Conservation (phyloP, 768 basidiomycete genomes). For the Mycena capillaripes region DNA sequence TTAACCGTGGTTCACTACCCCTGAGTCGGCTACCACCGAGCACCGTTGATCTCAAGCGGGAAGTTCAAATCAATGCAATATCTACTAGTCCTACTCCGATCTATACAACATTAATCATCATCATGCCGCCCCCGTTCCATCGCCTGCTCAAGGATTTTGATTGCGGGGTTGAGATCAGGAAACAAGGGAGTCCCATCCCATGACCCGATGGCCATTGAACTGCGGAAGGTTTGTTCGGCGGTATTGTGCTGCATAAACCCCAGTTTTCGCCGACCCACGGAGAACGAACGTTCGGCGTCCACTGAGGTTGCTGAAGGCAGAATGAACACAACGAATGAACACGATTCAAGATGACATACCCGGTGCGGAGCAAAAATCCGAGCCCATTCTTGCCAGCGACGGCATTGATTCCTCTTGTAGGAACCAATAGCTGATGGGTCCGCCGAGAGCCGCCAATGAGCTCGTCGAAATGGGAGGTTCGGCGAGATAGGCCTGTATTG, state of each 20-base stretch:
- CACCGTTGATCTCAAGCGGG: too few species aligned
- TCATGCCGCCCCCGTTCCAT: neutral
- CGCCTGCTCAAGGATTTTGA: neutral
- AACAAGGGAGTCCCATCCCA: constrained; percentile 28
- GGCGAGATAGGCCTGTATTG: neutral
- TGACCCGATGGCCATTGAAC: too few species aligned
- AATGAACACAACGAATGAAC: neutral
- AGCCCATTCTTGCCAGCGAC: neutral
- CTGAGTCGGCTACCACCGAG: too few species aligned
- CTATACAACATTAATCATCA: too few species aligned
- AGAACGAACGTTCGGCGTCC: constrained; percentile 44
- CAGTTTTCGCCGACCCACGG: constrained; percentile 24
- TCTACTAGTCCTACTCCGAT: too few species aligned
- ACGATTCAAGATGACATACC: neutral
- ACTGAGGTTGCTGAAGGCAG: neutral
- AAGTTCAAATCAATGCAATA: too few species aligned
- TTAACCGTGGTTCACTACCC: neutral
- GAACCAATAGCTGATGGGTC: neutral
- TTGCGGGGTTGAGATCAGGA: neutral
- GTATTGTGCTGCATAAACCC: constrained; percentile 40
- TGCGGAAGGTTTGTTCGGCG: constrained; percentile 38
- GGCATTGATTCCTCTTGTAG: neutral
- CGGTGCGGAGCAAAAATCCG: constrained; percentile 6
- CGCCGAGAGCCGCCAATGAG: neutral
- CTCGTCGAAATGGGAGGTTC: neutral